Conservation (phyloP, 2,329 filamentous ascomycete genomes). For the Verticillium isaacii region DNA sequence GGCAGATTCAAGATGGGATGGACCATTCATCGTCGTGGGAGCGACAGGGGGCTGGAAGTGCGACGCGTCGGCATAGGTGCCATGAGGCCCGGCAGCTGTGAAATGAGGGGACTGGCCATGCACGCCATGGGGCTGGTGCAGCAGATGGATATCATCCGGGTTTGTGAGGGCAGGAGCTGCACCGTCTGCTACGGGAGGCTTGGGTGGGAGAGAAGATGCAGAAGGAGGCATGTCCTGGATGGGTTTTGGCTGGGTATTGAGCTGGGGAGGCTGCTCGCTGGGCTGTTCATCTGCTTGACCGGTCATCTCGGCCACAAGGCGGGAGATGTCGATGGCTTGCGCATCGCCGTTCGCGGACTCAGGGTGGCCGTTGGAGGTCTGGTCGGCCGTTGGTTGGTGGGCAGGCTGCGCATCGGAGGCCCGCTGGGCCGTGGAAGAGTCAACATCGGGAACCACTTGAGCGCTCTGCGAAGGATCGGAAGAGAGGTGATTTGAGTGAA, state of each 20-base stretch:
- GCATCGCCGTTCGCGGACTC: constrained; percentile 20
- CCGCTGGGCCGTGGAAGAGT: constrained; percentile 21
- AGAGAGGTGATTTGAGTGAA: constrained; percentile 34
- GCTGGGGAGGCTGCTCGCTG: constrained; percentile 4
- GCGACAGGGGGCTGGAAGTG: constrained; percentile 20
- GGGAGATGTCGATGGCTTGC: constrained; percentile 32
- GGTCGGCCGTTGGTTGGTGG: constrained; percentile 13
- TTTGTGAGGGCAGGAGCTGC: constrained; percentile 22
- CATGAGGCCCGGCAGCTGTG: constrained; percentile 24
- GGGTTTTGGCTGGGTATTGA: constrained; percentile 1
- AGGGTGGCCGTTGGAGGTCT: not conserved
- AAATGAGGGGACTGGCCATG: constrained; percentile 28
- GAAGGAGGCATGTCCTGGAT: constrained; percentile 18
- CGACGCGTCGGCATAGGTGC: constrained; percentile 24
- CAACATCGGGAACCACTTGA: constrained; percentile 25
- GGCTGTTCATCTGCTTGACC: constrained; percentile 25
- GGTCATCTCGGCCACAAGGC: constrained; percentile 36
- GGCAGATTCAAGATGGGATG: constrained; percentile 9
- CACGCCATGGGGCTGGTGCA: not conserved
- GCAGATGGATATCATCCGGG: not conserved
- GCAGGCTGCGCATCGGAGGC: constrained; percentile 10
- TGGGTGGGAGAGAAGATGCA: constrained; percentile 39
- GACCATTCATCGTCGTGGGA: constrained; percentile 21
- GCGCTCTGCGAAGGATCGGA: constrained; percentile 31
- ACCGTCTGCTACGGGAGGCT: constrained; percentile 36